Evolutionary conservation across 805 yeast species (phyloP).

Genomic region (Spathaspora hagerdaliae): DNA sequence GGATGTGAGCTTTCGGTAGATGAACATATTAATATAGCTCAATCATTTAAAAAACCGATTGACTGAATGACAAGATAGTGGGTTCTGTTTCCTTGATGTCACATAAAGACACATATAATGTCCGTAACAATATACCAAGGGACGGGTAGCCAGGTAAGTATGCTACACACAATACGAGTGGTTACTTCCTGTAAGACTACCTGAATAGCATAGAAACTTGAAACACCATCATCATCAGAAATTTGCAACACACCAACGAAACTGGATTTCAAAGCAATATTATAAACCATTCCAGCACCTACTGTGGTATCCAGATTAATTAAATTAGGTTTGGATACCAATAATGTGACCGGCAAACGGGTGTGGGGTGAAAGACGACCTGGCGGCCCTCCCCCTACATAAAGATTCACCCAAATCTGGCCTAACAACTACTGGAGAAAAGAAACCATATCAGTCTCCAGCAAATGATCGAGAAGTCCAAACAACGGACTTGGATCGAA

Average conservation of each 20-base stretch:
- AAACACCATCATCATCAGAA: background rate
- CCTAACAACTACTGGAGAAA: too few relatives aligned
- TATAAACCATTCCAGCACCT: background rate
- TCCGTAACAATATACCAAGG: background rate
- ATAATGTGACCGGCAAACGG: too few relatives aligned
- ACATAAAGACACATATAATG: background rate
- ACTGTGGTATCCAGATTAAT: background rate
- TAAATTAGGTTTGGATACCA: background rate
- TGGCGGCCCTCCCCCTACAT: too few relatives aligned
- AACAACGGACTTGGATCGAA: too few relatives aligned
- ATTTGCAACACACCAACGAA: constrained; percentile 15
- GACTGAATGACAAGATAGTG: background rate
- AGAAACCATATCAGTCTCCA: too few relatives aligned
- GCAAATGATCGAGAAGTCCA: too few relatives aligned
- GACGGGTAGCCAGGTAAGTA: background rate
- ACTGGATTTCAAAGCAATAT: background rate
- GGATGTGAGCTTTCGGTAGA: background rate
- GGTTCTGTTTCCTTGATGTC: background rate
- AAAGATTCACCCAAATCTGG: too few relatives aligned
- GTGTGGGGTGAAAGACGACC: too few relatives aligned
- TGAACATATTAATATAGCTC: background rate
- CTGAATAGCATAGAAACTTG: constrained; percentile 1
- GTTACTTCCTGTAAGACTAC: background rate
- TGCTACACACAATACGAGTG: background rate
- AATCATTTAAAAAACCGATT: background rate